phyloP scores from a whole-genome alignment of 306 rosid genomes.

The Acacia acuminata region DNA sequence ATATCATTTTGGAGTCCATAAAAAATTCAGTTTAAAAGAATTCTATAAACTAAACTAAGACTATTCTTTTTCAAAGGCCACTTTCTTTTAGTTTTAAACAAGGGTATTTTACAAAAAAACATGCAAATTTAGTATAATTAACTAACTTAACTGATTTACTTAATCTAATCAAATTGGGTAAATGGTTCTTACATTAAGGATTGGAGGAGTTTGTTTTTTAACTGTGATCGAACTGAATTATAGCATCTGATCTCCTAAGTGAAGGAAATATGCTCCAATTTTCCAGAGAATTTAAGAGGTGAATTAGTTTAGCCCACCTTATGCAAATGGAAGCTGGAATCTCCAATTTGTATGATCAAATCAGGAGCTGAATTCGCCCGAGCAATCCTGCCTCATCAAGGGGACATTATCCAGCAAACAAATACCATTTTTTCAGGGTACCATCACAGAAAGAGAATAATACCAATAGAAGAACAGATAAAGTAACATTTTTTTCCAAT shows the following conservation, averaged over 20 bases:
- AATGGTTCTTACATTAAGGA: too few species aligned
- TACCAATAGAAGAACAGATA: background rate
- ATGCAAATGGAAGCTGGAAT: constrained; percentile 74
- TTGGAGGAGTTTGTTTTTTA: background rate
- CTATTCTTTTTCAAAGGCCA: too few species aligned
- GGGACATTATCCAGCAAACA: background rate
- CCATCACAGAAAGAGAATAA: background rate
- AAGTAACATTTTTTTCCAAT: background rate
- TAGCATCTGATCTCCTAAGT: background rate
- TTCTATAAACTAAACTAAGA: too few species aligned
- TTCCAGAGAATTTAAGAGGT: background rate
- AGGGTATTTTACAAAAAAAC: too few species aligned
- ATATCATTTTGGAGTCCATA: too few species aligned
- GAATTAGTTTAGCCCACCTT: constrained; percentile 53
- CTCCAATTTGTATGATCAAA: constrained; percentile 68
- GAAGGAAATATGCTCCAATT: background rate
- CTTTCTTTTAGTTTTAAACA: too few species aligned
- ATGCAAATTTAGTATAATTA: too few species aligned
- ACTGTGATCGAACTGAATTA: background rate
- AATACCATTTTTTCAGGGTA: background rate
- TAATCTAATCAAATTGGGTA: too few species aligned
- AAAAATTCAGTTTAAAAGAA: too few species aligned
- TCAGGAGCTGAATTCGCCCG: constrained; percentile 44
- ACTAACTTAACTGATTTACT: too few species aligned
- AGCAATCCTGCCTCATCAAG: constrained; percentile 58